phyloP scores from a whole-genome alignment of 2,329 filamentous ascomycete species.

The Clonostachys sp. region DNA sequence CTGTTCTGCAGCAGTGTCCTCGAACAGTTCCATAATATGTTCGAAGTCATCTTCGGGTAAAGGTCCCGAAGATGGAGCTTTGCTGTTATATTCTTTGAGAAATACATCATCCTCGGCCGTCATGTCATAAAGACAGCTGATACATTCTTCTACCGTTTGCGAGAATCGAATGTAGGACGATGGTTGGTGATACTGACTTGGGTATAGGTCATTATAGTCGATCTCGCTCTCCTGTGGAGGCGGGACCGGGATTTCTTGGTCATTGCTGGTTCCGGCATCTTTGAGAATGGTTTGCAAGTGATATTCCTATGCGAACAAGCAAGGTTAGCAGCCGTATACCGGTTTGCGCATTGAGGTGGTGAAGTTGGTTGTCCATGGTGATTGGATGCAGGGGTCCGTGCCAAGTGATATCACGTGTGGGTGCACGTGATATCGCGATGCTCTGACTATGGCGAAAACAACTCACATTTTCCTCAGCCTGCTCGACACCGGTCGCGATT shows the following conservation, averaged over 20 bases:
- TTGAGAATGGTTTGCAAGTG: constrained; percentile 81
- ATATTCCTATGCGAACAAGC: constrained; percentile 64
- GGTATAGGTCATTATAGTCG: constrained; percentile 87
- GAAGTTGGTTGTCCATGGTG: not conserved
- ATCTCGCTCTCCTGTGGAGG: constrained; percentile 60
- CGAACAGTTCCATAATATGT: constrained; percentile 89
- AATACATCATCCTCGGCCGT: constrained; percentile 84
- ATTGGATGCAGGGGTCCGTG: not conserved
- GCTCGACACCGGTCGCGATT: constrained; percentile 96
- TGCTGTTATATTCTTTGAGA: constrained; percentile 78
- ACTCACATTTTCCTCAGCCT: constrained; percentile 95
- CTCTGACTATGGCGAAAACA: constrained; percentile 16
- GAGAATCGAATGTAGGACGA: constrained; percentile 96
- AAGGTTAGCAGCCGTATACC: not conserved
- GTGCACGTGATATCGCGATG: constrained; percentile 42
- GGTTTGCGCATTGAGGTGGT: not conserved
- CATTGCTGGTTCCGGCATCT: constrained; percentile 48
- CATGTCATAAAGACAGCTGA: constrained; percentile 91
- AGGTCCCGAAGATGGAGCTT: constrained; percentile 56
- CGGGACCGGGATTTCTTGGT: constrained; percentile 62
- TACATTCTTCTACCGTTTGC: constrained; percentile 94
- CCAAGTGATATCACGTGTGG: constrained; percentile 34
- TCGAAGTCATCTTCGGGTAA: constrained; percentile 92
- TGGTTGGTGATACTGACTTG: constrained; percentile 73
- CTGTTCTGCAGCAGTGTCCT: constrained; percentile 77